Conservation (phyloP, 2,329 filamentous ascomycete species). For the Trichoderma brevicompactum region DNA sequence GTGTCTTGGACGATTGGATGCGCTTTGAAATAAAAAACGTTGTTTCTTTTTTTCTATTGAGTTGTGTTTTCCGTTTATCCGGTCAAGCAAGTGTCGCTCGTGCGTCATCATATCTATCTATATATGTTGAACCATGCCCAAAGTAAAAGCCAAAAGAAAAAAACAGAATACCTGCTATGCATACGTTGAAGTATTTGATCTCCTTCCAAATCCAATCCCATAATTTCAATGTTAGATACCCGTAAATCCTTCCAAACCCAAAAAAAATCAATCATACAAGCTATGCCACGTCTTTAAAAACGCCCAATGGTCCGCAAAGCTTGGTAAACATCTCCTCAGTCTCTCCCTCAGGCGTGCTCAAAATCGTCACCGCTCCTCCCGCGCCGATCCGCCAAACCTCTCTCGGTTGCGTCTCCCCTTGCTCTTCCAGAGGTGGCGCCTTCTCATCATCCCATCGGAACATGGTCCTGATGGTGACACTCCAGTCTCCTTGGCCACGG, state of each 20-base stretch:
- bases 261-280: not conserved
- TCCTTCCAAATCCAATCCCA: constrained; percentile 6
- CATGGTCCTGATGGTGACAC: constrained; percentile 84
- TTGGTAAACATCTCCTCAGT: constrained; percentile 90
- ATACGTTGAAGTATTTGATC: constrained; percentile 43
- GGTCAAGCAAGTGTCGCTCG: constrained; percentile 6
- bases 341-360: constrained; percentile 80
- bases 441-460: constrained; percentile 71
- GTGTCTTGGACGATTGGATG: constrained; percentile 12
- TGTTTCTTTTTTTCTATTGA: not conserved
- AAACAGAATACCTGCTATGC: constrained; percentile 36
- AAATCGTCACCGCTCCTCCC: constrained; percentile 84
- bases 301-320: constrained; percentile 60
- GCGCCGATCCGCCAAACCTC: constrained; percentile 85
- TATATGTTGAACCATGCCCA: constrained; percentile 26
- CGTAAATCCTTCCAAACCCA: not conserved
- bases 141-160: constrained; percentile 29
- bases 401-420: constrained; percentile 39
- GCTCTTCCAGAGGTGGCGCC: constrained; percentile 34
- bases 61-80: constrained; percentile 6
- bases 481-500: constrained; percentile 84
- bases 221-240: not conserved
- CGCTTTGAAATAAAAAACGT: constrained; percentile 8
- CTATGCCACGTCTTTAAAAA: constrained; percentile 49
- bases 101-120: constrained; percentile 13